Conservation (phyloP, 371 early-diverging fungal species). For the Mucor piriformis region DNA sequence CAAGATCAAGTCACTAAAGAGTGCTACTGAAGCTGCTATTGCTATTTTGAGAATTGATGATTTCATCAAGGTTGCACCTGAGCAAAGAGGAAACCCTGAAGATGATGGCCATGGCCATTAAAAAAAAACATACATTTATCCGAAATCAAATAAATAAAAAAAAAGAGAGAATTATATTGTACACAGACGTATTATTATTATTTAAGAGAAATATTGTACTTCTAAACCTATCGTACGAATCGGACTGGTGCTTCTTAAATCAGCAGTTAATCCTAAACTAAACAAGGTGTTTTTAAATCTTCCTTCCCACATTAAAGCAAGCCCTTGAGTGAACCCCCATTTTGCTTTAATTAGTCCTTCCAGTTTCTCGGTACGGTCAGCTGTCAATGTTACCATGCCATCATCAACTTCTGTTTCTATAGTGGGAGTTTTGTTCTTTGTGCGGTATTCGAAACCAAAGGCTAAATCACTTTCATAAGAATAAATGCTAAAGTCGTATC, state of each 20-base stretch:
- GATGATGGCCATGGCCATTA: constrained; percentile 64
- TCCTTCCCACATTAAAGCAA: constrained; percentile 72
- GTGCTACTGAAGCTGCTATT: constrained; percentile 99
- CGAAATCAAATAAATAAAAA: constrained; percentile 1
- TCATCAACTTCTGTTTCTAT: constrained; percentile 13
- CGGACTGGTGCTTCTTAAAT: constrained; percentile 47
- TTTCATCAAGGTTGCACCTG: constrained; percentile 86
- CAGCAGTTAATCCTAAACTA: constrained; percentile 65
- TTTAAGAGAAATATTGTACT: constrained; percentile 67
- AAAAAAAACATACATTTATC: background rate
- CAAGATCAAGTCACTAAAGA: constrained; percentile 98
- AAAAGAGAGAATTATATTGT: constrained; percentile 2
- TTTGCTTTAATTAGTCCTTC: constrained; percentile 67
- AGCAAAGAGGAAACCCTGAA: constrained; percentile 39
- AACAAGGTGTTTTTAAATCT: constrained; percentile 62
- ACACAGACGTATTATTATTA: background rate
- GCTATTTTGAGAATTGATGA: constrained; percentile 99
- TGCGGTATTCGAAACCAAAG: constrained; percentile 76
- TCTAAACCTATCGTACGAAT: constrained; percentile 66
- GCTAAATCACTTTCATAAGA: constrained; percentile 86
- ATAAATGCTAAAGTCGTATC: constrained; percentile 88
- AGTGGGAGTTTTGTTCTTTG: constrained; percentile 18
- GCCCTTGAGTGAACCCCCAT: constrained; percentile 53
- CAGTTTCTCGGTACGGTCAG: constrained; percentile 35
- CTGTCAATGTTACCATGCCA: constrained; percentile 20